These are phyloP conservation scores for Blastobotrys proliferans DNA, from an alignment of 1,139 yeast genomes.

Conservation along the genomic window DNA sequence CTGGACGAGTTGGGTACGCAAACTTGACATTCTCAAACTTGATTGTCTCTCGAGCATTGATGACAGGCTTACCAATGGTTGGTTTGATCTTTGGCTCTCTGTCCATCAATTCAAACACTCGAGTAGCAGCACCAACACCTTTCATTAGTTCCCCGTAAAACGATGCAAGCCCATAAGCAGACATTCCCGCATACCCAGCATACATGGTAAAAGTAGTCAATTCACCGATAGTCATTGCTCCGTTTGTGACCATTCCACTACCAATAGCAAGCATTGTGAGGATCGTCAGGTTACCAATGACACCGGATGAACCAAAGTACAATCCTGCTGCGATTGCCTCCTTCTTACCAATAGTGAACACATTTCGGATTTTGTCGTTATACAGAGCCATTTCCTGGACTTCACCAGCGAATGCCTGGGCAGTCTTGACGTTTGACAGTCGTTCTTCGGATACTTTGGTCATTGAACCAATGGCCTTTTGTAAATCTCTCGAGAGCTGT, in stretches of 20 bases:
- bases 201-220: slow-evolving; percentile 90
- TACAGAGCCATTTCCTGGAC: slow-evolving; percentile 57
- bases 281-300: slow-evolving; percentile 77
- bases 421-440: slow-evolving; percentile 77
- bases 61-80: slow-evolving; percentile 50
- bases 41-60: slow-evolving; percentile 48
- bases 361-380: slow-evolving; percentile 67
- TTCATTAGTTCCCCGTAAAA: slow-evolving; percentile 94
- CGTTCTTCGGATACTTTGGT: slow-evolving; percentile 92
- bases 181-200: slow-evolving; percentile 86
- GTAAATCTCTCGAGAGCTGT: slow-evolving; percentile 67
- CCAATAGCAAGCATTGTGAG: slow-evolving; percentile 76
- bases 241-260: slow-evolving; percentile 67
- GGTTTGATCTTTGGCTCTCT: slow-evolving; percentile 66
- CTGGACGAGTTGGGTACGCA: slow-evolving; percentile 83
- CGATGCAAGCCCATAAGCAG: slow-evolving; percentile 84
- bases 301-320: slow-evolving; percentile 71
- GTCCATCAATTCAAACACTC: slow-evolving; percentile 83
- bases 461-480: slow-evolving; percentile 79
- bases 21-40: slow-evolving; percentile 64
- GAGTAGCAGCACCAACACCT: slow-evolving; percentile 94
- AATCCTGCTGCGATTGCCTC: slow-evolving; percentile 68
- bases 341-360: slow-evolving; percentile 67
- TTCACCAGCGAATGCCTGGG: slow-evolving; percentile 88
- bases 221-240: slow-evolving; percentile 79